These are phyloP conservation scores for Monosporascus sp. DNA, from an alignment of 2,329 filamentous ascomycete genomes.

Conservation along the genomic window DNA sequence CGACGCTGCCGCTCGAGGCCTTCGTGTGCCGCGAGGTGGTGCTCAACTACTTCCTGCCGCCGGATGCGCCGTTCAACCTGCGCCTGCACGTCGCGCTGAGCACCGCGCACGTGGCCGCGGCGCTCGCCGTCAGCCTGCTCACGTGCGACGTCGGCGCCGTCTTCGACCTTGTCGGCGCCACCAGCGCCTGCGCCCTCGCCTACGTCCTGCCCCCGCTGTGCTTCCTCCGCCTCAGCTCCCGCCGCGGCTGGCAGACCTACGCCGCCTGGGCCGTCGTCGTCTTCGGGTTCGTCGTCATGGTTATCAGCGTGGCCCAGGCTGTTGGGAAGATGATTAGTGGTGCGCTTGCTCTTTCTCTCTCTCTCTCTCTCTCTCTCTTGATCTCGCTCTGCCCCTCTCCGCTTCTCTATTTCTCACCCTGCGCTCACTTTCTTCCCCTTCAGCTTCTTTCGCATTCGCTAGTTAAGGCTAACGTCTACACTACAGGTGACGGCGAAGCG, in stretches of 20 bases:
- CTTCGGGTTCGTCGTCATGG: slow-evolving; percentile 78
- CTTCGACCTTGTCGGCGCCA: slow-evolving; percentile 93
- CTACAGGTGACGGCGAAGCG: slow-evolving; percentile 21
- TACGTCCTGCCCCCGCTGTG: slow-evolving; percentile 94
- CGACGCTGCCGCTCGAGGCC: slow-evolving; percentile 89
- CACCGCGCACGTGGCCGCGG: slow-evolving; percentile 71
- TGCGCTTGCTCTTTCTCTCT: slow-evolving; percentile 12
- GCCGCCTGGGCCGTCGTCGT: slow-evolving; percentile 66
- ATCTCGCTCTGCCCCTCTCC: not conserved
- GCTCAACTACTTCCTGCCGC: slow-evolving; percentile 70
- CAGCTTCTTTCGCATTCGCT: slow-evolving; percentile 6
- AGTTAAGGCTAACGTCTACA: not conserved
- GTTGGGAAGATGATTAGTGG: slow-evolving; percentile 59
- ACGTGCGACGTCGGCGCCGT: slow-evolving; percentile 93
- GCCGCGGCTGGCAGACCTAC: slow-evolving; percentile 66
- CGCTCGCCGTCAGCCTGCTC: slow-evolving; percentile 71
- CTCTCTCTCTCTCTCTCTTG: slow-evolving; percentile 8
- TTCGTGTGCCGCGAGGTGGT: slow-evolving; percentile 98
- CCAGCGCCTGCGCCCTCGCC: slow-evolving; percentile 86
- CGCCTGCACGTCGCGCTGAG: slow-evolving; percentile 83
- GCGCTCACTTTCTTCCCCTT: not conserved
- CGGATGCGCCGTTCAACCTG: slow-evolving; percentile 67
- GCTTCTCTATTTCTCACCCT: slow-evolving; percentile 17
- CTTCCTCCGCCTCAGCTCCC: slow-evolving; percentile 84
- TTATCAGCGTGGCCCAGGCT: slow-evolving; percentile 70